phyloP scores from a whole-genome alignment of 2,329 filamentous ascomycete genomes.

The Cercospora sojina region DNA sequence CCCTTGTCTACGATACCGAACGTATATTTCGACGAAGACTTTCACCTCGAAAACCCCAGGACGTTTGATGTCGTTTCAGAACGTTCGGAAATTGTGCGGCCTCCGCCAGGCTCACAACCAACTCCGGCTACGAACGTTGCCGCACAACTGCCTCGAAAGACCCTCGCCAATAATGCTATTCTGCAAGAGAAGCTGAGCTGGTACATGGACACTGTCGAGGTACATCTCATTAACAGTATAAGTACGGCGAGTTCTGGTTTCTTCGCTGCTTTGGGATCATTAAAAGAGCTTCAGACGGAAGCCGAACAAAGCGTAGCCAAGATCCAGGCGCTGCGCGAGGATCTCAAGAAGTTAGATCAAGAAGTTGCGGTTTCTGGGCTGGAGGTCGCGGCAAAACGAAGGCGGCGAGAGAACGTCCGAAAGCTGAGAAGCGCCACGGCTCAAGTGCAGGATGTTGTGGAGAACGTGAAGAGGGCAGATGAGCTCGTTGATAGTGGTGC shows the following conservation, averaged over 20 bases:
- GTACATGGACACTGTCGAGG: constrained; percentile 99
- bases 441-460: constrained; percentile 77
- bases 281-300: constrained; percentile 88
- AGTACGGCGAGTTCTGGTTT: constrained; percentile 94
- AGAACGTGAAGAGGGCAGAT: constrained; percentile 74
- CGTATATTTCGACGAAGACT: constrained; percentile 93
- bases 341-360: constrained; percentile 76
- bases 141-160: constrained; percentile 64
- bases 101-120: constrained; percentile 52
- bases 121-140: constrained; percentile 59
- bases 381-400: constrained; percentile 78
- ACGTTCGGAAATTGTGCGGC: constrained; percentile 88
- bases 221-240: constrained; percentile 94
- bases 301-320: constrained; percentile 85
- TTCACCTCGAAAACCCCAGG: constrained; percentile 91
- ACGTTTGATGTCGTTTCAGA: constrained; percentile 97
- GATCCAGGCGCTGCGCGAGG: constrained; percentile 77
- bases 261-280: constrained; percentile 86
- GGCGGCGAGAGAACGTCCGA: constrained; percentile 77
- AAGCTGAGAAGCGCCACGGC: constrained; percentile 78
- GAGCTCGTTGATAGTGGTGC: constrained; percentile 78
- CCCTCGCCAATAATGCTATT: constrained; percentile 92
- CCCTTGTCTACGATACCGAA: constrained; percentile 87
- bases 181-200: constrained; percentile 96
- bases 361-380: constrained; percentile 84